Evolutionary conservation across 2,329 filamentous ascomycete genomes (phyloP).

Genomic region (Beauveria medogensis): DNA sequence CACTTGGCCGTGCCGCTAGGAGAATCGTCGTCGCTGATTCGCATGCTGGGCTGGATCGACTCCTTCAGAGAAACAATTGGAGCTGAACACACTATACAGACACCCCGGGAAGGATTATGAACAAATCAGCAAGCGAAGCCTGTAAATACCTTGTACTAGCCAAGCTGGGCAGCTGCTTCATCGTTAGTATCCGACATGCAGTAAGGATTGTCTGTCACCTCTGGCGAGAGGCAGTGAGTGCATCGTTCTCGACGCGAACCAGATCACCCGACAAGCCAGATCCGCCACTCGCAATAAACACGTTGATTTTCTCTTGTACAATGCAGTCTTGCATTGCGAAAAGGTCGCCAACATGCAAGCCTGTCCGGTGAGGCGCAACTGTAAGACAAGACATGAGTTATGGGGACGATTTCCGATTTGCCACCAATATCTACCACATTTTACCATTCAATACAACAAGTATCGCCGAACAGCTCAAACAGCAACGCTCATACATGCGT

Average conservation of each 20-base stretch:
- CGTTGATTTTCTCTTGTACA: background rate
- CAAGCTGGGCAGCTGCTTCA: background rate
- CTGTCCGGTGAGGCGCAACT: background rate
- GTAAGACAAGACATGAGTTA: background rate
- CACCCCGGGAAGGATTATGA: background rate
- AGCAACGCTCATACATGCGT: background rate
- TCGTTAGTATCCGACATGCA: background rate
- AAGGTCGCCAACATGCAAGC: background rate
- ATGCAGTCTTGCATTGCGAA: background rate
- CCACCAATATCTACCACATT: background rate
- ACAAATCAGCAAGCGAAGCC: background rate
- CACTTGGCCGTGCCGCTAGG: too few relatives aligned
- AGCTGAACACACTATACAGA: background rate
- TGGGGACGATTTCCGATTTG: background rate
- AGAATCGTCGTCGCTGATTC: background rate
- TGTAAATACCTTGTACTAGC: background rate
- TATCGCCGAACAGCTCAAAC: background rate
- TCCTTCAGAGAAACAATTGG: background rate
- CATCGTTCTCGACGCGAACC: background rate
- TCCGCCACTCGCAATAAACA: background rate
- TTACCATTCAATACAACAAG: background rate
- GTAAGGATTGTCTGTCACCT: background rate
- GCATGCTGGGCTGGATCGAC: background rate
- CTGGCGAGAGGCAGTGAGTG: background rate
- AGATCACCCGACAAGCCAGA: conserved; percentile 3